Percentiles rank a stretch among this genome's conserved stretches.
Evolutionary conservation across 148 eudicot species (phyloP).

Genomic region (Vaccinium corymbosum): DNA sequence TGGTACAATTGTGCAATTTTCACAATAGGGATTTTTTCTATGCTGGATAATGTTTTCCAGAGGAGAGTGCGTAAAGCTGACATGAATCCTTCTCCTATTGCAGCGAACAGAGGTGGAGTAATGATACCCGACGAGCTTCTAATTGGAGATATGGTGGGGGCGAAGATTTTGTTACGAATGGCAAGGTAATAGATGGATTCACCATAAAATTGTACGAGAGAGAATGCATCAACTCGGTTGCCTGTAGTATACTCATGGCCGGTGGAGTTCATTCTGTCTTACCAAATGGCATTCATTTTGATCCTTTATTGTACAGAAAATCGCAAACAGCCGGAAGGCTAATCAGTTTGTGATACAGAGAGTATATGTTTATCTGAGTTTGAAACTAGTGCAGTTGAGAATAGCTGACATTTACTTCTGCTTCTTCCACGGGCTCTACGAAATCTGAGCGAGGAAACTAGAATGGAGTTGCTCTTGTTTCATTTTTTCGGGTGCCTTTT

Average conservation of each 20-base stretch:
- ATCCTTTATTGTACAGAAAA: not conserved
- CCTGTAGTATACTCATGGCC: not conserved
- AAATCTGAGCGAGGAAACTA: not conserved
- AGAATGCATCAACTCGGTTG: not conserved
- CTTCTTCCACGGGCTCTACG: not conserved
- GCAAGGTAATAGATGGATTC: not conserved
- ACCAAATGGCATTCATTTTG: not conserved
- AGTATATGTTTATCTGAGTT: not conserved
- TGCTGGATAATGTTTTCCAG: not conserved
- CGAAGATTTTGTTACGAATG: not conserved
- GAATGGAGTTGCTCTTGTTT: not conserved
- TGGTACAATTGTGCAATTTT: not conserved
- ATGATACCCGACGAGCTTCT: not conserved
- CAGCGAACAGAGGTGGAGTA: constrained; percentile 17
- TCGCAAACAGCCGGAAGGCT: not conserved
- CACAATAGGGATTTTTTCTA: not conserved
- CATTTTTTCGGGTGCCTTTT: not conserved
- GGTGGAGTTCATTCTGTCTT: not conserved
- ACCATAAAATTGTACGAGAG: not conserved
- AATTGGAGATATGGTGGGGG: not conserved
- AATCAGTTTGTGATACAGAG: not conserved
- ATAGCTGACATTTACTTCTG: not conserved
- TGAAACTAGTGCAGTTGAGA: not conserved
- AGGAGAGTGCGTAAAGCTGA: not conserved
- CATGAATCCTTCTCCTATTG: constrained; percentile 13